Evolutionary conservation across 192 early-diverging fungal species (phyloP).

Genomic region (Cetraspora pellucida): DNA sequence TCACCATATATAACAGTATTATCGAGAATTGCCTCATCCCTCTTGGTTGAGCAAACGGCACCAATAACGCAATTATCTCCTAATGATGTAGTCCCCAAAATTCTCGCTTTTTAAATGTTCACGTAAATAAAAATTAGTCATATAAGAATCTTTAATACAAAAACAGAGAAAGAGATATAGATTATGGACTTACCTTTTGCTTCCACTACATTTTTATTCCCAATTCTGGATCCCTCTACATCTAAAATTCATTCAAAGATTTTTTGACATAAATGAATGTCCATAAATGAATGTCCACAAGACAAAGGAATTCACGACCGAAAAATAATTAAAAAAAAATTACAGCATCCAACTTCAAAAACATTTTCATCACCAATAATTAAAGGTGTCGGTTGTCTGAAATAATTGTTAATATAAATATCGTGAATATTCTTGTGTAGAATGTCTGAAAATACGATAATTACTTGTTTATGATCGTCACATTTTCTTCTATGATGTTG

Average conservation of each 20-base stretch:
- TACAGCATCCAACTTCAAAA: slow-evolving; percentile 74
- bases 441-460: neutral
- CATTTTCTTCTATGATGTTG: slow-evolving; percentile 80
- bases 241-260: slow-evolving; percentile 40
- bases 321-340: slow-evolving; percentile 26
- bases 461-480: slow-evolving; percentile 70
- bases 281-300: neutral
- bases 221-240: slow-evolving; percentile 67
- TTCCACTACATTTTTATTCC: slow-evolving; percentile 67
- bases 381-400: slow-evolving; percentile 52
- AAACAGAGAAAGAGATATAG: neutral
- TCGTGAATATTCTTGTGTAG: neutral
- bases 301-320: no score
- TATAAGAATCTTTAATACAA: neutral
- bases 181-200: slow-evolving; percentile 53
- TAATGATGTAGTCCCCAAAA: slow-evolving; percentile 57
- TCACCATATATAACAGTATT: slow-evolving; percentile 70
- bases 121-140: neutral
- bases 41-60: slow-evolving; percentile 62
- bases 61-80: slow-evolving; percentile 76
- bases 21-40: slow-evolving; percentile 59
- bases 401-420: neutral
- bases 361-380: slow-evolving; percentile 74
- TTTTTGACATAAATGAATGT: neutral
- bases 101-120: slow-evolving; percentile 43